Percentiles rank a stretch among this genome's conserved stretches.
phyloP scores from a whole-genome alignment of 1,284 basidiomycete genomes.

The Cutaneotrichosporon arboriforme region DNA sequence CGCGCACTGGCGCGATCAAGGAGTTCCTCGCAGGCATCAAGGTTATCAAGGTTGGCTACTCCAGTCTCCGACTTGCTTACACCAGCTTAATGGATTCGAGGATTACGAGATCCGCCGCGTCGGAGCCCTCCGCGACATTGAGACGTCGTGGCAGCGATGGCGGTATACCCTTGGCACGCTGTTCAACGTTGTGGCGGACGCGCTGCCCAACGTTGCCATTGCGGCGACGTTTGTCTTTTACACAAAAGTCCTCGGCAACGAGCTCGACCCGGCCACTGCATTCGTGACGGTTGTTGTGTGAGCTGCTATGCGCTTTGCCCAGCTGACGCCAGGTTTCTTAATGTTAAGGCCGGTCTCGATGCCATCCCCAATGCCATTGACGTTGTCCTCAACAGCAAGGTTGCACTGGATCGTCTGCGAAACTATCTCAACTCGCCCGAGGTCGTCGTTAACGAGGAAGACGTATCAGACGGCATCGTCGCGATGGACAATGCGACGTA shows the following conservation, averaged over 20 bases:
- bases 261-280: slow-evolving; percentile 39
- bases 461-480: slow-evolving; percentile 21
- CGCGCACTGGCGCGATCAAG: slow-evolving; percentile 40
- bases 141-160: slow-evolving; percentile 46
- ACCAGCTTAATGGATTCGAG: slow-evolving; percentile 46
- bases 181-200: slow-evolving; percentile 45
- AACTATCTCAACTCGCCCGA: slow-evolving; percentile 38
- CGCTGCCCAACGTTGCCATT: slow-evolving; percentile 33
- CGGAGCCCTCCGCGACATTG: slow-evolving; percentile 28
- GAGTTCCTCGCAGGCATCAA: slow-evolving; percentile 44
- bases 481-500: slow-evolving; percentile 30
- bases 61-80: background rate
- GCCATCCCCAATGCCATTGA: slow-evolving; percentile 32
- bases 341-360: slow-evolving; percentile 23
- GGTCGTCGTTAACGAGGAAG: slow-evolving; percentile 19
- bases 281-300: slow-evolving; percentile 42
- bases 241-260: slow-evolving; percentile 35
- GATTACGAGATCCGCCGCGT: slow-evolving; percentile 32
- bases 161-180: slow-evolving; percentile 45
- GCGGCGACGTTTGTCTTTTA: slow-evolving; percentile 41
- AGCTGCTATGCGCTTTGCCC: slow-evolving; percentile 8
- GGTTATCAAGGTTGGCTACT: slow-evolving; percentile 40
- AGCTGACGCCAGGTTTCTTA: slow-evolving; percentile 18
- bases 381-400: slow-evolving; percentile 28
- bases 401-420: slow-evolving; percentile 37